Evolutionary conservation across 176 grass and related monocot genomes (phyloP), one percentile per base, ranked within the genome.

Genomic region (Oryza nivara): DNA sequence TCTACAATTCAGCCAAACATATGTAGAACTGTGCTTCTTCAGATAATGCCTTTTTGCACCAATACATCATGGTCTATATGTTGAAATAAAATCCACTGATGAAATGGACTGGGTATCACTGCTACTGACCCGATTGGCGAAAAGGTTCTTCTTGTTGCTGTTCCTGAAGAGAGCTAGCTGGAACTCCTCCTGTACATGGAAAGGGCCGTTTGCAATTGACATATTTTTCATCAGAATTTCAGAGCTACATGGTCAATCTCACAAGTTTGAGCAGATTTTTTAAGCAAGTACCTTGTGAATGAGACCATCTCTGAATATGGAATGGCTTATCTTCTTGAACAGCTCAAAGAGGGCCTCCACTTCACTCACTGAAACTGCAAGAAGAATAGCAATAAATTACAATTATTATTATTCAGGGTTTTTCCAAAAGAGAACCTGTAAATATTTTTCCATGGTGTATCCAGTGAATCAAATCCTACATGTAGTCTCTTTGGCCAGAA

Each of bases 141-240:
- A 97, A 60, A 94, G 54, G 73, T 94, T 97, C 52, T 85, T 91
- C 69, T 65, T 86, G 36, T 84, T 83, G 47, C 89, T 90, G 71
- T 94, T 97, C 82, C 88, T 92, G 89, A 94, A 94, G 47, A 97
- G 94, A 32, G 92, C 92, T 54, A 97, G 85, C 47, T 92, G 89
- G 79, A 97, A 90, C 70, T 97, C 92, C 89, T 97, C 94, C 94
- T 96, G 82, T 40, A 22, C 0, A 40, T 71, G 40, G 25, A 86
- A 56, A 79, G 15, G 4, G 19, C 44, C 69, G n/a, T 19, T 77
- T 46, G 69, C 15, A 83, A 44, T 34, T 65, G 70, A 13, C 35
- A 36, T 36, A 36, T 19, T 16, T 1, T 11, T 1, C 8, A n/a
- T 71, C 22, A 54, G 65, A 63, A 7, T 75, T 74, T 63, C 26